Evolutionary conservation across 2,329 filamentous ascomycete genomes (phyloP), one percentile per base, ranked within the genome.

Genomic region (Colletotrichum musae): DNA sequence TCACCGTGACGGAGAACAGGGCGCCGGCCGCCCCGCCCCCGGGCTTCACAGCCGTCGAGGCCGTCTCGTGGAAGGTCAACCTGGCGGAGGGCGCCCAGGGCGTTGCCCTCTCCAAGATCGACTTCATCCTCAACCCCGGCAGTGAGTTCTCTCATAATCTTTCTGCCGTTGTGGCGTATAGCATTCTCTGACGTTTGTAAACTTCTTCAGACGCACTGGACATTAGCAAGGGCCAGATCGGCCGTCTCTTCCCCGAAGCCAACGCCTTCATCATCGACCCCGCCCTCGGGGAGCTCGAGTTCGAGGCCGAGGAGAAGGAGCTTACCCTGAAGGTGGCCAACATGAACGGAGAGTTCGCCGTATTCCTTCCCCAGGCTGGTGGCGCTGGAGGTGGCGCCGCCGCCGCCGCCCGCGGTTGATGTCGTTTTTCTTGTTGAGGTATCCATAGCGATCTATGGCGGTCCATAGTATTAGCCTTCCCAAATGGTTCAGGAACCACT

Each of bases 231-330:
- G 79, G 78, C 24, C 72, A 78, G 61, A 73, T 82, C 41, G 81
- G 78, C 48, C 77, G 77, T 28, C 75, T 83, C 47, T 79, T 76
- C 70, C 71, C 73, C 7, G 78, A 80, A 24, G 75, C 78, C 43
- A 76, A 78, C 58, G 74, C 73, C 15, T 83, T 82, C 58, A 74
- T 82, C 61, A 77, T 82, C 48, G 78, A 78, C 39, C 71, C 73
- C 6, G 75, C 73, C 18, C 59, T 82, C 0, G 80, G 80, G 62
- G 81, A 82, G 73, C 73, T 79, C n/a, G 80, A 82, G 70, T 83
- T 82, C 48, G 81, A 83, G 72, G 78, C 63, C 1, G 81, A 83
- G 2, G 81, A 83, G 71, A 81, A 81, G 53, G 81, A 83, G 73
- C 66, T 81, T 3, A 75, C 75, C 0, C 59, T 78, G 0, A 75